Evolutionary conservation across 768 basidiomycete genomes (phyloP).

Genomic region (Daedaleopsis sinensis): DNA sequence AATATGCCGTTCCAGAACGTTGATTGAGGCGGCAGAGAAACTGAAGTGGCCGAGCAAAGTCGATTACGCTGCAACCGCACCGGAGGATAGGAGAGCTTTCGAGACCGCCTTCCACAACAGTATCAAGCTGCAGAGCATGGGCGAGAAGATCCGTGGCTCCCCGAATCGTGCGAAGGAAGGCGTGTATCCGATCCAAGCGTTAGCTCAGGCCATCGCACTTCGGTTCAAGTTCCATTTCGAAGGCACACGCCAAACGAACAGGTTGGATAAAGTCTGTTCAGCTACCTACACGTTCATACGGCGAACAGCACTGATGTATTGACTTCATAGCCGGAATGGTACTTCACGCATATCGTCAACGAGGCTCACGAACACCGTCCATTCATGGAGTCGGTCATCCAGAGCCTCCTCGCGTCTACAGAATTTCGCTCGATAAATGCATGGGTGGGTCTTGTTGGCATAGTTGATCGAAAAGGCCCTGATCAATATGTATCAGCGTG

Average conservation of each 20-base stretch:
- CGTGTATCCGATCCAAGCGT: conserved; percentile 82
- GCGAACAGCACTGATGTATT: not conserved
- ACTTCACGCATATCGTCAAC: conserved; percentile 90
- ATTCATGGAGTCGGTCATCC: conserved; percentile 79
- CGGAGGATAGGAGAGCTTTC: conserved; percentile 62
- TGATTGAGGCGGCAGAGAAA: conserved; percentile 67
- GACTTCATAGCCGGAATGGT: conserved; percentile 86
- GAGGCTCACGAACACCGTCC: conserved; percentile 80
- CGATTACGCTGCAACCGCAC: conserved; percentile 56
- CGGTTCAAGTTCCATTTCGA: conserved; percentile 98
- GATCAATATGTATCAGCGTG: conserved; percentile 52
- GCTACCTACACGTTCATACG: not conserved
- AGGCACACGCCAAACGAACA: conserved; percentile 81
- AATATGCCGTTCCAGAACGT: conserved; percentile 44
- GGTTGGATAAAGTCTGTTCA: conserved; percentile 79
- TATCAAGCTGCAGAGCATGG: conserved; percentile 72
- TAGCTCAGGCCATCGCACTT: conserved; percentile 80
- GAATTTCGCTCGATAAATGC: conserved; percentile 69
- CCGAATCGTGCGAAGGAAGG: conserved; percentile 47
- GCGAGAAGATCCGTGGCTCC: conserved; percentile 46
- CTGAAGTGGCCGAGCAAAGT: conserved; percentile 86
- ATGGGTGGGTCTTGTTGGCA: conserved; percentile 54
- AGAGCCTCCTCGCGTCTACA: conserved; percentile 65
- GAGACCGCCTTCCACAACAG: conserved; percentile 79
- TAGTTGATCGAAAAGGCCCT: not conserved